Evolutionary conservation across 1,284 basidiomycete species (phyloP).

Genomic region (Omphalotus olearius): DNA sequence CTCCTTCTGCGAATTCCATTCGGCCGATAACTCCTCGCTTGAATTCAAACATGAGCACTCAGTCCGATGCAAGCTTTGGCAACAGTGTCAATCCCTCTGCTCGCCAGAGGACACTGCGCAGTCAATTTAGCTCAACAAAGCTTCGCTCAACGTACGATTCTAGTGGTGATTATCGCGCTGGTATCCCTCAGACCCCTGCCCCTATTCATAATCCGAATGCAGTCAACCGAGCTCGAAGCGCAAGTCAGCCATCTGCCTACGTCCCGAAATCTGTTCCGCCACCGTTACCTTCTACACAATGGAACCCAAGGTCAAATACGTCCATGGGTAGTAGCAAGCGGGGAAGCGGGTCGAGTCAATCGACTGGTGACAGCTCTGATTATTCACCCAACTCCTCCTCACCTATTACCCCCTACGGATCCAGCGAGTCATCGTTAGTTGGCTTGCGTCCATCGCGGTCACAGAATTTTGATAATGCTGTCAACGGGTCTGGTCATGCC

Average conservation of each 20-base stretch:
- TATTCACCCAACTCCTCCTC: slow-evolving; percentile 78
- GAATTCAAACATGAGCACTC: slow-evolving; percentile 38
- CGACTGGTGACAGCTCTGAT: slow-evolving; percentile 72
- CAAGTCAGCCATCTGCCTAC: slow-evolving; percentile 72
- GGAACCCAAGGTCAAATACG: slow-evolving; percentile 46
- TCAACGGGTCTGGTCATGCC: slow-evolving; percentile 19
- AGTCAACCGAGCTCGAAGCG: slow-evolving; percentile 60
- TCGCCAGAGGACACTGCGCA: slow-evolving; percentile 53
- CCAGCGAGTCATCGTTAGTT: slow-evolving; percentile 71
- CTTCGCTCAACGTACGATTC: slow-evolving; percentile 50
- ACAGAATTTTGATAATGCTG: slow-evolving; percentile 42
- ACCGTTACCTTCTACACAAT: slow-evolving; percentile 44
- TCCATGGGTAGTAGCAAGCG: slow-evolving; percentile 59
- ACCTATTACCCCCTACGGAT: slow-evolving; percentile 82
- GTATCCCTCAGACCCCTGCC: slow-evolving; percentile 20
- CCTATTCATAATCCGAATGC: slow-evolving; percentile 22
- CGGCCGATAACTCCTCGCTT: slow-evolving; percentile 46
- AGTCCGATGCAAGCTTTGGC: slow-evolving; percentile 52
- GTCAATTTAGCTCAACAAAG: slow-evolving; percentile 68
- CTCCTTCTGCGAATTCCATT: slow-evolving; percentile 20
- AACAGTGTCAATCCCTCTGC: slow-evolving; percentile 31
- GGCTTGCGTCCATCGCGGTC: slow-evolving; percentile 52
- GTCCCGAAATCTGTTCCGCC: slow-evolving; percentile 53
- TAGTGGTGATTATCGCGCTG: slow-evolving; percentile 20
- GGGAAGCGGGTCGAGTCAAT: slow-evolving; percentile 76